A percentile compares a stretch with the other conserved stretches of the same genome.
These are phyloP conservation scores for Pyrenochaeta sp. DNA, from an alignment of 2,329 filamentous ascomycete genomes.

Conservation along the genomic window DNA sequence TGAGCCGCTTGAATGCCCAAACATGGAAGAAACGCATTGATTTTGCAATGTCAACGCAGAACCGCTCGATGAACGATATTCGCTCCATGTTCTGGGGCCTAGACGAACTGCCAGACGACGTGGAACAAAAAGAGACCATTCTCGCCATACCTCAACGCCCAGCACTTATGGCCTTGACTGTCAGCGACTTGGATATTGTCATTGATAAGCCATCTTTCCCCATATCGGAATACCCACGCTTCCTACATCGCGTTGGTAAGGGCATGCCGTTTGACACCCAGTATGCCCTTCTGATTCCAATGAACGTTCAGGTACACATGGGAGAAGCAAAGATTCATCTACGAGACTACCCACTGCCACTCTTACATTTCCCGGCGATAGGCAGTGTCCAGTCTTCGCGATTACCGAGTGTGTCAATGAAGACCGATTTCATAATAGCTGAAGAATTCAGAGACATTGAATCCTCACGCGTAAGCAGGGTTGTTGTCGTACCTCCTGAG, in stretches of 20 bases:
- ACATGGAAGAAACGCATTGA: constrained; percentile 95
- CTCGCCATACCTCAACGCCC: constrained; percentile 86
- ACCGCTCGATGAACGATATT: constrained; percentile 78
- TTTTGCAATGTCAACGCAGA: constrained; percentile 73
- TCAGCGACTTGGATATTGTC: constrained; percentile 84
- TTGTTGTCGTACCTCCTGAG: constrained; percentile 82
- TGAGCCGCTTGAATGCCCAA: constrained; percentile 83
- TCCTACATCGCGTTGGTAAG: constrained; percentile 90
- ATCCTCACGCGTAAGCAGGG: constrained; percentile 80
- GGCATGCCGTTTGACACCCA: constrained; percentile 92
- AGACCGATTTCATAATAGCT: constrained; percentile 92
- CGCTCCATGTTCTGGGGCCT: constrained; percentile 82
- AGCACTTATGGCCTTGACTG: constrained; percentile 78
- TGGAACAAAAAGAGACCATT: constrained; percentile 84
- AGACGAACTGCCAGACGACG: constrained; percentile 81
- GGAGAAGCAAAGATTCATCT: constrained; percentile 87
- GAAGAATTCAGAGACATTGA: constrained; percentile 87
- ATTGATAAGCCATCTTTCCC: constrained; percentile 95
- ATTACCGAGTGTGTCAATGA: constrained; percentile 81
- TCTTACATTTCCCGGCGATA: constrained; percentile 88
- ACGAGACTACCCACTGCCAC: constrained; percentile 90
- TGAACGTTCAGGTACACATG: constrained; percentile 89
- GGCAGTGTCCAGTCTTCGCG: constrained; percentile 80
- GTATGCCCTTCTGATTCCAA: constrained; percentile 87
- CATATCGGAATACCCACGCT: constrained; percentile 79